Conservation (phyloP, 176 grass and related monocot species). For the Bothriochloa decipiens region DNA sequence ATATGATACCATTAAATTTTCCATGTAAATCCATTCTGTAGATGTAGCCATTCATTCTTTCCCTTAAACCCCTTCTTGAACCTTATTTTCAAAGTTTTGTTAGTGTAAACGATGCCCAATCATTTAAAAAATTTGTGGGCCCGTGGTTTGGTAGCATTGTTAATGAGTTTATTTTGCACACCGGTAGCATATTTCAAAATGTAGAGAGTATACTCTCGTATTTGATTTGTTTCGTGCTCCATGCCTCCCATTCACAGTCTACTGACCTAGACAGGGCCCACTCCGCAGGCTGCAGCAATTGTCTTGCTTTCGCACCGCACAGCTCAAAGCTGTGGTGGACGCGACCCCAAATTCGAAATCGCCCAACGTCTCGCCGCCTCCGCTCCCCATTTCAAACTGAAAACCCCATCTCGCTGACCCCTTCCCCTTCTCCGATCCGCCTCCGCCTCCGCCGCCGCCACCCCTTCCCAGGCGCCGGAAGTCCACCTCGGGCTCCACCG, state of each 20-base stretch:
- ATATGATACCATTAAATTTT: too few relatives aligned
- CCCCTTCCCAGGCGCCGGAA: too few relatives aligned
- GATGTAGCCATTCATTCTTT: too few relatives aligned
- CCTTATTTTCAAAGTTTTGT: too few relatives aligned
- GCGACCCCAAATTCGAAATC: conserved; percentile 52
- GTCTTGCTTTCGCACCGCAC: neutral
- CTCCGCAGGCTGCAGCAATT: neutral
- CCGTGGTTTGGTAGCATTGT: too few relatives aligned
- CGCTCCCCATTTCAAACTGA: conserved; percentile 54
- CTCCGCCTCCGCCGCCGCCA: conserved; percentile 22
- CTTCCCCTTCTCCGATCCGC: conserved; percentile 1
- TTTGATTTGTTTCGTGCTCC: neutral
- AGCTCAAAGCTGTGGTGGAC: neutral
- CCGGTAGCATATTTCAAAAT: neutral
- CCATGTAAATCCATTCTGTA: too few relatives aligned
- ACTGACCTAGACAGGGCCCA: neutral
- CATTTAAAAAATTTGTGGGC: too few relatives aligned
- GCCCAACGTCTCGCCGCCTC: conserved; percentile 41
- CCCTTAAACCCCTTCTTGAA: too few relatives aligned
- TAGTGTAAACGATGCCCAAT: too few relatives aligned
- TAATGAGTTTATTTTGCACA: too few relatives aligned
- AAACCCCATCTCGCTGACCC: conserved; percentile 29
- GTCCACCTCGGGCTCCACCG: neutral
- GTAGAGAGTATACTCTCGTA: too few relatives aligned
- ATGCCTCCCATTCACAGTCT: neutral